Base-by-base conservation (phyloP, 2,329 filamentous ascomycete species). In the Microdochium trichocladiopsis region DNA sequence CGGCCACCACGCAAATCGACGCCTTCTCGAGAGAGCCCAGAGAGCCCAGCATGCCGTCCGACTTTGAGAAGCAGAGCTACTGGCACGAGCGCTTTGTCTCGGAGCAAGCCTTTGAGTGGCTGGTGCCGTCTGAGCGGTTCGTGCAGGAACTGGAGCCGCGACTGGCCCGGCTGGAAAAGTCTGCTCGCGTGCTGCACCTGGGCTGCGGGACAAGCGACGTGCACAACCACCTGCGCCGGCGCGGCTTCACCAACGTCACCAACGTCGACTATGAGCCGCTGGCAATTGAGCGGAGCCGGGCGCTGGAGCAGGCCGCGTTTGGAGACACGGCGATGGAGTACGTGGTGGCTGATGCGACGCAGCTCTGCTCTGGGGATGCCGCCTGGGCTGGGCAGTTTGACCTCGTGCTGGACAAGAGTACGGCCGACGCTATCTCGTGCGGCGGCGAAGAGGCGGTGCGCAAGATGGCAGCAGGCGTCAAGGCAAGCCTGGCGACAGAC, bases 231-330 rank as follows among this genome's bases (percentile, higher is more conserved):
- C 63, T 78, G n/a, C 73, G 76, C 4, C 54, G 55, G 4, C 61
- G 61, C 9, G 74, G 73, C 1, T 74, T 73, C 55, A n/a, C 50
- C 2, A 57, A 73, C 56, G 64, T 79, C 18, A 73, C 72, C 6
- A 79, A 78, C 54, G 60, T 76, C 53, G 76, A 78, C 61, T 79
- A 74, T 55, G 75, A 78, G 57, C 74, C 75, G 4, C 64, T 75
- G 6, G 76, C 76, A 5, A 61, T 72, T 9, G 66, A 72, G 22
- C 69, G 72, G 25, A 74, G 75, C 1, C 67, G 64, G 3, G 58
- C 68, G 25, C 62, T 73, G 2, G 75, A 79, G 56, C 49, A 57
- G 24, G 49, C 57, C 5, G 63, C 58, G 2, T 79, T 79, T 55
- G 72, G 73, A 18, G 68, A 77, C 52, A 67, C 77, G 3, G 55